Base-by-base conservation (phyloP, 257 asterid species). In the Solanum sejunctum region DNA sequence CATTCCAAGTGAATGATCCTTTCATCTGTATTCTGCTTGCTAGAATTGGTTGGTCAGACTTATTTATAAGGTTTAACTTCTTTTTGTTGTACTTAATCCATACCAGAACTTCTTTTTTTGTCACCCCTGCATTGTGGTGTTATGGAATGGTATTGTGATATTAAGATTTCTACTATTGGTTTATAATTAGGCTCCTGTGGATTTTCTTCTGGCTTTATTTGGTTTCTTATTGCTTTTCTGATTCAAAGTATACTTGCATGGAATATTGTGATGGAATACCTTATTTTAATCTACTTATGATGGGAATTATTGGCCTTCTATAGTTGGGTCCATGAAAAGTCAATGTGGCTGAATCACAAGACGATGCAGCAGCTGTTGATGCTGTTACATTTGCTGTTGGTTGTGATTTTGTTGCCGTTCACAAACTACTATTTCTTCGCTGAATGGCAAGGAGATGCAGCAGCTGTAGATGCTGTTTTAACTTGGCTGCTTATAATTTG, bases 271-370 rank as follows among this genome's bases (percentile, higher is more conserved):
- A 81, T 67, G 26, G 66, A 81, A 66, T 61, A 36, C 84, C 61
- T 45, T 86, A 55, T 55, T 49, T 72, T 84, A 82, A 80, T 78
- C 86, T 96, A 90, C 88, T 92, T 91, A 21, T 84, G 81, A 90
- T 83, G 88, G 86, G 87, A 83, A 91, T 87, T 89, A 84, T 89
- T 91, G 91, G 92, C 92, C 94, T 92, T 92, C 88, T 91, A 87
- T 94, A 92, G 98, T 89, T 91, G 88, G 86, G 92, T 54, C 85
- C 91, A 84, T 87, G 98, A 90, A 89, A 89, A 88, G 89, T 89
- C 82, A 91, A 86, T 88, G 94, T 89, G 85, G 91, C 88, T 86
- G 91, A 88, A 52, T 88, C 86, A 85, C 83, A 80, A 84, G 92
- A 82, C 66, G 91, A 86, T 87, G 91, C 91, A 84, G 91, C 66